A percentile compares a stretch with the other conserved stretches of the same genome.
Evolutionary conservation across 2,329 filamentous ascomycete species (phyloP).

Genomic region (Aspergillus latus): DNA sequence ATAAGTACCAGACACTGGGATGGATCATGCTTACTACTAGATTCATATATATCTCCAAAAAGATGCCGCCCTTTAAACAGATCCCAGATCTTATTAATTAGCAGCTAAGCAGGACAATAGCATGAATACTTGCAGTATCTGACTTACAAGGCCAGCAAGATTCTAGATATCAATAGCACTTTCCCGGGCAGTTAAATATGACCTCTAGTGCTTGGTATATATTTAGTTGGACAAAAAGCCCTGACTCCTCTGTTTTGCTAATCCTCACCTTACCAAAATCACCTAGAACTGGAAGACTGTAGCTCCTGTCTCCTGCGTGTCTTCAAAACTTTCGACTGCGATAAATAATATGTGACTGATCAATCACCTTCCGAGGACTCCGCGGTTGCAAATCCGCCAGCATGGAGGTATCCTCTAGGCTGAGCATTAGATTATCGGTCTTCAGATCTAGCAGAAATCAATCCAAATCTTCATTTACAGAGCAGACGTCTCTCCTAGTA

Average conservation of each 20-base stretch:
- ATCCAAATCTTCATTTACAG: background rate
- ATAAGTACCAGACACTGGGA: slow-evolving; percentile 34
- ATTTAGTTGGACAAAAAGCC: slow-evolving; percentile 47
- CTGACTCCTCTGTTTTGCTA: slow-evolving; percentile 31
- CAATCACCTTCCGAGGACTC: slow-evolving; percentile 31
- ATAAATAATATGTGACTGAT: slow-evolving; percentile 35
- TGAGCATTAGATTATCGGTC: background rate
- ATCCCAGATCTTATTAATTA: slow-evolving; percentile 19
- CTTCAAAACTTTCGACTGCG: slow-evolving; percentile 27
- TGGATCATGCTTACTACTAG: too few relatives aligned
- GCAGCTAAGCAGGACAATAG: slow-evolving; percentile 33
- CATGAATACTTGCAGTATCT: too few relatives aligned
- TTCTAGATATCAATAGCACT: slow-evolving; percentile 54
- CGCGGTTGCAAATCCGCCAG: slow-evolving; percentile 27
- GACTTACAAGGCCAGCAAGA: slow-evolving; percentile 48
- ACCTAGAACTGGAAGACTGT: background rate
- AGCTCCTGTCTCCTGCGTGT: slow-evolving; percentile 31
- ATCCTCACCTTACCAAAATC: background rate
- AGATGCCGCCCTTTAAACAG: slow-evolving; percentile 48
- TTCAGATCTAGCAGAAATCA: slow-evolving; percentile 38
- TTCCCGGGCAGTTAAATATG: slow-evolving; percentile 46
- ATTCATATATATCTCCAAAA: slow-evolving; percentile 29
- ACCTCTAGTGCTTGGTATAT: slow-evolving; percentile 40
- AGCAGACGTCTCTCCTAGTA: slow-evolving; percentile 2
- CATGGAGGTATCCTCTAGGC: slow-evolving; percentile 30